Evolutionary conservation across 176 grass and related monocot species (phyloP), one percentile per base, ranked within the genome.

Genomic region (Oryza australiensis): DNA sequence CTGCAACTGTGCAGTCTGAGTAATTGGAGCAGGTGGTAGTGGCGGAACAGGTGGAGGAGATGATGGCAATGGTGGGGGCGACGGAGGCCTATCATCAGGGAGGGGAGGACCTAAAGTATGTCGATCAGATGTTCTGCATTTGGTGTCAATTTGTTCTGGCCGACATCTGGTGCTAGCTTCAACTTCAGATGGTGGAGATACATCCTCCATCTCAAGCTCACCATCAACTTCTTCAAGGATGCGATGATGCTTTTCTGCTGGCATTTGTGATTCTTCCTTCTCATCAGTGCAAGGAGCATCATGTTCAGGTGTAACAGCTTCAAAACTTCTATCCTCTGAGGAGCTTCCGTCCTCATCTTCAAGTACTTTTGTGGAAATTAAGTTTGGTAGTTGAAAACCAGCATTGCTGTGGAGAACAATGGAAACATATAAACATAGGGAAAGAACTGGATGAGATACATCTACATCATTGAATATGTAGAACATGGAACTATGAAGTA

Each of bases 151-250:
- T 81, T 68, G 64, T 45, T 82, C 88, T 82, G 59, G 27, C 45
- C 12, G 78, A 35, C 43, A 46, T 72, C 70, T 59, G 15, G 43
- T 77, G 37, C 34, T 66, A 66, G 28, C 78, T 82, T 82, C 88
- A 81, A 76, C 68, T 29, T 89, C 83, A 78, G 83, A 82, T 48
- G 83, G 76, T 51, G 96, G 93, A 81, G 96, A 85, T 73, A 93
- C 90, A 91, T 98, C 96, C 88, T 98, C 96, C 96, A 98, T 95
- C 87, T 98, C 96, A 80, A 98, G 90, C 73, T 98, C 96, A 74
- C 93, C 93, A 82, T 98, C 96, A 83, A 98, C 90, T 51, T 98
- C 96, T 88, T 92, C 93, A 75, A 98, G 83, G 42, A 98, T 77
- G 62, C 33, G 93, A 18, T 85, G 89, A 82, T 98, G 93, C 66